A percentile compares a stretch with the other conserved stretches of the same genome.
Conservation (phyloP, 805 yeast species). For the Saturnispora sanitii region DNA sequence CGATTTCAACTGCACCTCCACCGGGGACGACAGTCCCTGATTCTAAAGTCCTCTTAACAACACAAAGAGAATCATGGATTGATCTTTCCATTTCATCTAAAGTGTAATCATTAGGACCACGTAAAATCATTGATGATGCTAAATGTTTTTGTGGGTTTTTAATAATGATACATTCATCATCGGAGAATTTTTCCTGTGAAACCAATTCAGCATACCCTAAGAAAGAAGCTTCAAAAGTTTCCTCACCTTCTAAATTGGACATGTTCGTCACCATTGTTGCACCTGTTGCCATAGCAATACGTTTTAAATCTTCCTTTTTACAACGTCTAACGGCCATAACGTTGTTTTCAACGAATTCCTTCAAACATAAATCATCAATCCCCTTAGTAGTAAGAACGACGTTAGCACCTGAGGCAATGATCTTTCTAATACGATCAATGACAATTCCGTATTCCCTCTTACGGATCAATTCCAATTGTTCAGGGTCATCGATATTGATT, state of each 20-base stretch:
- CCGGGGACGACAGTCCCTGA: slow-evolving; percentile 95
- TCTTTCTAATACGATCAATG: slow-evolving; percentile 71
- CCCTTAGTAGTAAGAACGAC: slow-evolving; percentile 91
- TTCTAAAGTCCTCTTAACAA: slow-evolving; percentile 92
- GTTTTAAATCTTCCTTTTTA: slow-evolving; percentile 89
- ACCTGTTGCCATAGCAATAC: slow-evolving; percentile 97
- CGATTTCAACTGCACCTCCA: slow-evolving; percentile 98
- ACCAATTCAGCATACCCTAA: slow-evolving; percentile 89
- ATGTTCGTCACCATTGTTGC: slow-evolving; percentile 80
- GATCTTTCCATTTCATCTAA: slow-evolving; percentile 99
- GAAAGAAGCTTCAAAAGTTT: slow-evolving; percentile 74
- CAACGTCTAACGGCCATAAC: slow-evolving; percentile 96
- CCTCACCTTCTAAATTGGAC: slow-evolving; percentile 94
- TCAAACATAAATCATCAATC: slow-evolving; percentile 84
- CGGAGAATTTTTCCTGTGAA: slow-evolving; percentile 80
- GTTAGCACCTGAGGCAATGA: slow-evolving; percentile 82
- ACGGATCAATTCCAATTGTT: slow-evolving; percentile 77
- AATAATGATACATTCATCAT: slow-evolving; percentile 91
- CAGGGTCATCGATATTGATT: slow-evolving; percentile 94
- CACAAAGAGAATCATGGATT: slow-evolving; percentile 85
- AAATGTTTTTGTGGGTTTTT: slow-evolving; percentile 89
- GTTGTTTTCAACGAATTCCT: slow-evolving; percentile 83
- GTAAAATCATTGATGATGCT: slow-evolving; percentile 79
- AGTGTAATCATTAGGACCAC: slow-evolving; percentile 94
- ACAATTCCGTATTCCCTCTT: slow-evolving; percentile 82